Evolutionary conservation across 2,329 filamentous ascomycete genomes (phyloP).

Genomic region (Atkinsonella texensis): DNA sequence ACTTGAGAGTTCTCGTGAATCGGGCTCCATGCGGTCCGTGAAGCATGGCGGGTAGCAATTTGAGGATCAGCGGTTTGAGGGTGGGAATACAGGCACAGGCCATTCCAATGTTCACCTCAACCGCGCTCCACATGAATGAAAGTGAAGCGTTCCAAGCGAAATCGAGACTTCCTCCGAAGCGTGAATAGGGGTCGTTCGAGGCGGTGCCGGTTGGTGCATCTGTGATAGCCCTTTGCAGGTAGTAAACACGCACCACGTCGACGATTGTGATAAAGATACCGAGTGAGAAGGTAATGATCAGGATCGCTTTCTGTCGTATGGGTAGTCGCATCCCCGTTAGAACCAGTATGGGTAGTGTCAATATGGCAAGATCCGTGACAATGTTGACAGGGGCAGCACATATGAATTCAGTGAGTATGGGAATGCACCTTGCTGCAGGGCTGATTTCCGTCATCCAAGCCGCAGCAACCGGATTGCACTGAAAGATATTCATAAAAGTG

Average conservation of each 20-base stretch:
- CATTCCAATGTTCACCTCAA: conserved; percentile 85
- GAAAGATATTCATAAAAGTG: conserved; percentile 78
- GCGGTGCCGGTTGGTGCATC: conserved; percentile 25
- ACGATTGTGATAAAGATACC: conserved; percentile 81
- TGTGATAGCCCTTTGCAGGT: conserved; percentile 62
- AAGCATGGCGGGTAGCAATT: conserved; percentile 44
- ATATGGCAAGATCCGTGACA: conserved; percentile 76
- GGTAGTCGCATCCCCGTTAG: conserved; percentile 78
- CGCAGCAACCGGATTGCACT: conserved; percentile 64
- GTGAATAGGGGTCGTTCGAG: conserved; percentile 25
- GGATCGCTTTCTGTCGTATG: conserved; percentile 72
- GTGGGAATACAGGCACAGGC: conserved; percentile 88
- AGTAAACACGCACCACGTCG: conserved; percentile 82
- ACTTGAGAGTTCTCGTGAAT: conserved; percentile 14
- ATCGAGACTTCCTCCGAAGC: conserved; percentile 39
- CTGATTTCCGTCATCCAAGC: conserved; percentile 41
- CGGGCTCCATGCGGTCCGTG: conserved; percentile 38
- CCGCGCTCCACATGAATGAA: conserved; percentile 85
- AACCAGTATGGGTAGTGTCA: conserved; percentile 80
- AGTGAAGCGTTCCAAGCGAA: conserved; percentile 67
- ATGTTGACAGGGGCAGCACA: conserved; percentile 84
- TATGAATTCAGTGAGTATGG: conserved; percentile 50
- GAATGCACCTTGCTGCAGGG: conserved; percentile 34
- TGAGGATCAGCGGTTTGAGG: conserved; percentile 71
- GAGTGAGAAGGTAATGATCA: conserved; percentile 75